These are phyloP conservation scores for Nadsonia starkeyi-henricii DNA, from an alignment of 1,139 yeast genomes.

Conservation along the genomic window DNA sequence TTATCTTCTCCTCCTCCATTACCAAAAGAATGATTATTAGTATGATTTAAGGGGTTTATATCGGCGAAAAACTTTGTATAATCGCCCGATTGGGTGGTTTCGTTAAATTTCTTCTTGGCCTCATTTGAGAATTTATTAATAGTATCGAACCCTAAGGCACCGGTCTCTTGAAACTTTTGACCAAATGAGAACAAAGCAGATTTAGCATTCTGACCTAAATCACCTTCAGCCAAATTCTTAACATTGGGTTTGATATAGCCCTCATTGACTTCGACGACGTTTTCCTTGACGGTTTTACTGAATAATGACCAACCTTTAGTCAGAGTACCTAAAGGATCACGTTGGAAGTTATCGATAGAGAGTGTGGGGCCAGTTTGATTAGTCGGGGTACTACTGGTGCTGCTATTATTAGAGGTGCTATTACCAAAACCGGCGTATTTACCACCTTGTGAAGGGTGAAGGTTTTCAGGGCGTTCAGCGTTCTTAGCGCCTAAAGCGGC, in stretches of 20 bases:
- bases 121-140: constrained; percentile 49
- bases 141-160: constrained; percentile 45
- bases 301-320: constrained; percentile 91
- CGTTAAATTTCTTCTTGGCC: constrained; percentile 13
- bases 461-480: constrained; percentile 55
- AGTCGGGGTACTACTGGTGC: constrained; percentile 29
- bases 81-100: constrained; percentile 25
- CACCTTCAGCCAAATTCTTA: constrained; percentile 68
- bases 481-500: constrained; percentile 65
- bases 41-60: constrained; percentile 37
- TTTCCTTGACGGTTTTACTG: constrained; percentile 67
- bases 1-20: background rate
- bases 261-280: constrained; percentile 76
- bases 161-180: constrained; percentile 82
- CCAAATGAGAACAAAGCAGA: constrained; percentile 95
- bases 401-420: constrained; percentile 37
- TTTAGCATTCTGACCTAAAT: constrained; percentile 64
- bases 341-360: constrained; percentile 62
- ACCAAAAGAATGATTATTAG: constrained; percentile 12
- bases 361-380: constrained; percentile 20
- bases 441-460: constrained; percentile 93
- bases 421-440: constrained; percentile 85
- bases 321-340: constrained; percentile 79
- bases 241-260: constrained; percentile 80
- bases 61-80: constrained; percentile 36